A percentile compares a stretch with the other conserved stretches of the same genome.
Evolutionary conservation across 2,329 filamentous ascomycete genomes (phyloP).

Genomic region (Grosmannia serpens): DNA sequence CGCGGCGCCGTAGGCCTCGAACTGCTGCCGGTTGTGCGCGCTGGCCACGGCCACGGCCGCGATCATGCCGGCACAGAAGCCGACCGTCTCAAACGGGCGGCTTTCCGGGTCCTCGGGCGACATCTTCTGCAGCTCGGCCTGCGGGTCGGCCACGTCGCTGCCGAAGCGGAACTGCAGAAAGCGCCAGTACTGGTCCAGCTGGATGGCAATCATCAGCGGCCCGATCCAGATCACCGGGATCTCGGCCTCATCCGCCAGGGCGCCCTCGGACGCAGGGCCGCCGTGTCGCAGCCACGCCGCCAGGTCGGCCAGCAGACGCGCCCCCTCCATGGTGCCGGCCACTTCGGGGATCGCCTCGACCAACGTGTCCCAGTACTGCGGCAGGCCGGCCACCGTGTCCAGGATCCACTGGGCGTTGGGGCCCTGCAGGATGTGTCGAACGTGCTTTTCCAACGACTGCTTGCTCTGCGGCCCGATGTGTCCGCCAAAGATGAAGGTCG

Average conservation of each 20-base stretch:
- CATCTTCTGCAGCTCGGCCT: neutral
- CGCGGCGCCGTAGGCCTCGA: constrained; percentile 10
- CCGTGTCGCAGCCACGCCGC: constrained; percentile 12
- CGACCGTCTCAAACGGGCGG: constrained; percentile 5
- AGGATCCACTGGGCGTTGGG: neutral
- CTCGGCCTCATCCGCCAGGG: neutral
- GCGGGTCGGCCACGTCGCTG: neutral
- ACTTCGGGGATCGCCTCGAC: neutral
- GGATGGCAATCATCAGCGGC: constrained; percentile 25
- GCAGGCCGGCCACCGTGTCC: neutral
- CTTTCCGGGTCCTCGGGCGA: neutral
- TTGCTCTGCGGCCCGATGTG: constrained; percentile 1
- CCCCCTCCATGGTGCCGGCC: neutral
- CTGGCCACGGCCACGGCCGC: constrained; percentile 22
- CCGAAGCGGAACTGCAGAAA: constrained; percentile 10
- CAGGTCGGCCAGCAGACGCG: neutral
- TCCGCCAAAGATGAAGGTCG: neutral
- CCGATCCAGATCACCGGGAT: constrained; percentile 1
- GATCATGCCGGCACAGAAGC: constrained; percentile 29
- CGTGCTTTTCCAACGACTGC: neutral
- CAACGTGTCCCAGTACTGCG: neutral
- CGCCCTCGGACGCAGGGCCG: constrained; percentile 17
- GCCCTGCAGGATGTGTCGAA: neutral
- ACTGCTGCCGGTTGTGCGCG: constrained; percentile 16
- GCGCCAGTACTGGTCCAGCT: constrained; percentile 23